Conservation (phyloP, 2,329 filamentous ascomycete species). For the Arthroderma uncinatum region DNA sequence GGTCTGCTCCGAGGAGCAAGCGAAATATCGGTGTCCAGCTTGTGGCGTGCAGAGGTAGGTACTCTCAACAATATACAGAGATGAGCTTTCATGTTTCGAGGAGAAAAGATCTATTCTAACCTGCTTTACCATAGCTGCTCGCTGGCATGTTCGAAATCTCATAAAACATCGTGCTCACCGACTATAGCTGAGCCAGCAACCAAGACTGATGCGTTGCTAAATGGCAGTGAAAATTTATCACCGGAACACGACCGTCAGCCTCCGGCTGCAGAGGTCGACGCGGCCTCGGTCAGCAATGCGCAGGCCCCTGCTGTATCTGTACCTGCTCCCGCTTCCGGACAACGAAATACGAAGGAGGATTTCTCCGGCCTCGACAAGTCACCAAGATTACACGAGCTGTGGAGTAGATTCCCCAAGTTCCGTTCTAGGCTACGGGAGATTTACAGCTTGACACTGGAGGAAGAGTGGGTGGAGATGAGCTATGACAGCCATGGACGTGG, state of each 20-base stretch:
- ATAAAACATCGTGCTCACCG: conserved; percentile 35
- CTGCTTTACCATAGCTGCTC: conserved; percentile 31
- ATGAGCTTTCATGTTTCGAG: not conserved
- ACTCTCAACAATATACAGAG: not conserved
- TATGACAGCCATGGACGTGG: conserved; percentile 17
- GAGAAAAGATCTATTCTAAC: not conserved
- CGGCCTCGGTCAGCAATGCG: not conserved
- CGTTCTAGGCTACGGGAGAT: conserved; percentile 33
- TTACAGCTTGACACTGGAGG: conserved; percentile 31
- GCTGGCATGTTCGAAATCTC: conserved; percentile 35
- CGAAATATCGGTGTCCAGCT: conserved; percentile 25
- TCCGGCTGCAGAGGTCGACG: not conserved
- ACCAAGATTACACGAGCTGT: conserved; percentile 28
- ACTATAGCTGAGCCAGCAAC: conserved; percentile 11
- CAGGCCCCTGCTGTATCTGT: not conserved
- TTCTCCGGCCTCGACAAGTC: conserved; percentile 20
- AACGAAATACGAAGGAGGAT: not conserved
- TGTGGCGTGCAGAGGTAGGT: conserved; percentile 22
- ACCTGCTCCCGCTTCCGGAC: not conserved
- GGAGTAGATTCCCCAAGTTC: conserved; percentile 30
- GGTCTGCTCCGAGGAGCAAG: conserved; percentile 20
- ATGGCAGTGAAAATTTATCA: not conserved
- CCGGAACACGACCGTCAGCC: not conserved
- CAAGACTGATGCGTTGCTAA: no score
- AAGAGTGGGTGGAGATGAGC: conserved; percentile 30